Evolutionary conservation across 306 rosid genomes (phyloP), one percentile per base, ranked within the genome.

Genomic region (Vicia sativa): DNA sequence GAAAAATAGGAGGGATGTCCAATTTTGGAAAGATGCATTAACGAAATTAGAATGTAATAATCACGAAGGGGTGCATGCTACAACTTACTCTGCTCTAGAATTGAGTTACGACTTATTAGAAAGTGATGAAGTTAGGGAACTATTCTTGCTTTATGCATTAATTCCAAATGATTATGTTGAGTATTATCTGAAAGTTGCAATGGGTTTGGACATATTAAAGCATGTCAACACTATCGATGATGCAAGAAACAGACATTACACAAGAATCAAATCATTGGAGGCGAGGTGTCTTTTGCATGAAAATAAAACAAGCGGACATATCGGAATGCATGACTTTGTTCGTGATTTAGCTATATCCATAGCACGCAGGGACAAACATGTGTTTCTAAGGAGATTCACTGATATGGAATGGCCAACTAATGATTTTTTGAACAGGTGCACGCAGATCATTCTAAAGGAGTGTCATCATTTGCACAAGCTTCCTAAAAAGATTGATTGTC

Each of bases 271-370:
- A 0, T n/a, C 7, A 5, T 61, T 82, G 8, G 68, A 73, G 38
- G 56, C 23, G 7, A 41, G n/a, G 3, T 62, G 68, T 59, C 23
- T 59, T 10, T 62, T 62, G 54, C 13, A 11, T 39, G 68, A 23
- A 62, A 37, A 3, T 11, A 6, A 9, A 21, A 21, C 23, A 0
- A 12, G 4, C 0, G 0, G 0, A 0, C 10, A 1, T 2, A 16
- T 71, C 0, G 8, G 39, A 18, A 46, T 76, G 76, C 81, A 67
- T 46, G 53, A 46, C 23, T 14, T 46, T 15, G 53, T 46, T 46
- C 23, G 53, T 7, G 23, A 67, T 9, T 68, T 11, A 3, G 80
- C 72, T 14, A 18, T 35, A 14, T 43, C 9, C 4, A 28, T 75
- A 23, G 65, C 75, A 0, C 34, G 11, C 0, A 44, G 54, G 50